Base-by-base conservation (phyloP, 2,329 filamentous ascomycete genomes). In the Trichophyton verrucosum region DNA sequence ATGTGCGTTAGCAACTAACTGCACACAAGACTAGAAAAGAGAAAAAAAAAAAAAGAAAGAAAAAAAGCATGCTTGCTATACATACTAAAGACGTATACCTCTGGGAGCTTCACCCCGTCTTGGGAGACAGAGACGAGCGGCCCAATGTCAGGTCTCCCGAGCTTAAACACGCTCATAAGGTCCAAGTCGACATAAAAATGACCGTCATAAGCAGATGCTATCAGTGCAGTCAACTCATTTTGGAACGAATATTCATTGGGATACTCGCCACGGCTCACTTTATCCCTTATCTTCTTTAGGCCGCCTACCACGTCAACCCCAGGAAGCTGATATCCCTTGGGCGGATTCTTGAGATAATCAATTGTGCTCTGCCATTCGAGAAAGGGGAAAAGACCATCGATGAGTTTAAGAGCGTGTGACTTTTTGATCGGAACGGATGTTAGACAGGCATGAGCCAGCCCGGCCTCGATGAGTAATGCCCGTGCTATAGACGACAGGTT, bases 151-250 rank as follows among this genome's bases (percentile, higher is more conserved):
- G 83, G 80, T 2, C 81, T 80, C 13, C 78, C 72, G 66, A 79
- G 82, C 6, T 75, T 71, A 56, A 85, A 83, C 13, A 64, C 57
- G 36, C 56, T 63, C 1, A 63, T 33, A 11, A 67, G 65, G 17
- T 65, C 66, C 2, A 69, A 64, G 13, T 60, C 30, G 42, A 67
- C 66, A 44, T 60, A 60, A 38, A 76, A 65, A 67, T 89, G 86
- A 0, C 84, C 83, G 67, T 89, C 86, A 65, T 87, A 83, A 2
- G 82, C 80, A 1, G 75, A 75, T 24, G 77, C 76, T 40, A 84
- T 75, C 6, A 82, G 71, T 40, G 76, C 71, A 61, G 81, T 80
- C 1, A 88, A 73, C 30, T 81, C 80, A 6, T 73, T 63, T 65
- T 83, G 79, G 64, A 83, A 82, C 6, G 80, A 77, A 66, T 80